phyloP scores from a whole-genome alignment of 2,329 filamentous ascomycete genomes.

The Colletotrichum melonis region DNA sequence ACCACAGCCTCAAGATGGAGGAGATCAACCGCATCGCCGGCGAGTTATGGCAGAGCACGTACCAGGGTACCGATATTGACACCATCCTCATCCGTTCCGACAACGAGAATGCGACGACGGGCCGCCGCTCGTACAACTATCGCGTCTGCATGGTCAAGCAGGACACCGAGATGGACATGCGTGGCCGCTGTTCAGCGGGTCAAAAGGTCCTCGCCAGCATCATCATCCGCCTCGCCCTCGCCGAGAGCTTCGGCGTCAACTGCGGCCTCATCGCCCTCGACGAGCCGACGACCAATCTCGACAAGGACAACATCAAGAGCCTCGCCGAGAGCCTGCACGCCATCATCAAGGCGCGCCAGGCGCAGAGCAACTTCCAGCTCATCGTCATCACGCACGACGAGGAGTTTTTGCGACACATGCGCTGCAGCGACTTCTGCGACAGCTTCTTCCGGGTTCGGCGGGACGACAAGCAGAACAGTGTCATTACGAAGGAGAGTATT shows the following conservation, averaged over 20 bases:
- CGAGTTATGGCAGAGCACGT: slow-evolving; percentile 97
- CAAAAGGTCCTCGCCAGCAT: slow-evolving; percentile 97
- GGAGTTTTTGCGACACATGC: slow-evolving; percentile 93
- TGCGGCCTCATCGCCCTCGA: slow-evolving; percentile 97
- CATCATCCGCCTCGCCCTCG: slow-evolving; percentile 94
- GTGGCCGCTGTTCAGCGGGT: slow-evolving; percentile 93
- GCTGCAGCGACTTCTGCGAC: slow-evolving; percentile 92
- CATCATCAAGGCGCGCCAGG: slow-evolving; percentile 85
- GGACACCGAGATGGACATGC: slow-evolving; percentile 99
- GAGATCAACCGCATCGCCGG: slow-evolving; percentile 96
- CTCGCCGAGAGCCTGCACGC: slow-evolving; percentile 86
- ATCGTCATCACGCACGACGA: slow-evolving; percentile 99
- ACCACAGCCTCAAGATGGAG: slow-evolving; percentile 96
- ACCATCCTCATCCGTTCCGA: slow-evolving; percentile 96
- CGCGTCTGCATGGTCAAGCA: slow-evolving; percentile 98
- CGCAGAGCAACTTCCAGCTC: slow-evolving; percentile 95
- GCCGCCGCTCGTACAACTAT: slow-evolving; percentile 93
- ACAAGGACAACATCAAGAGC: slow-evolving; percentile 92
- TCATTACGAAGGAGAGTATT: slow-evolving; percentile 79
- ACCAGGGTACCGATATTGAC: slow-evolving; percentile 97
- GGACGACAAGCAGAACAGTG: slow-evolving; percentile 86
- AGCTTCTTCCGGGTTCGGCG: slow-evolving; percentile 89
- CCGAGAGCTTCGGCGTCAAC: slow-evolving; percentile 95
- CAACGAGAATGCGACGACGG: slow-evolving; percentile 74
- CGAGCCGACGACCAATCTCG: slow-evolving; percentile 97